Base-by-base conservation (phyloP, 768 basidiomycete species). In the Suillus brevipes region DNA sequence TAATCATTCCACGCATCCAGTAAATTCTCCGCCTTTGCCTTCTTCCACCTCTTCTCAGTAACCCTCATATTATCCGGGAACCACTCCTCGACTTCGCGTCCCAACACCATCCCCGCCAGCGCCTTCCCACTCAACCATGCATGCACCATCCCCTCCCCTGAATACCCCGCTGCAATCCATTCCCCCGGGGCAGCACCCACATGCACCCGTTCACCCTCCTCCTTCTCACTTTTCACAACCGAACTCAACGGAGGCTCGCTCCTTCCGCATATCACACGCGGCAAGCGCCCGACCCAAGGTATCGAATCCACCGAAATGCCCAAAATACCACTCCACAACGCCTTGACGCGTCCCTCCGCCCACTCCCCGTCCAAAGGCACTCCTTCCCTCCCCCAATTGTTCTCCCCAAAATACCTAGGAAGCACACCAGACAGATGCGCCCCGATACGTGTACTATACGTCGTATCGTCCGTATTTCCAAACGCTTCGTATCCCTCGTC, bases 261-360 rank as follows among this genome's bases (percentile, higher is more conserved):
- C n/a, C 87, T 79, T 8, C 82, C 81, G 4, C 88, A 77, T 18
- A 88, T 71, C 36, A 71, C 74, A 23, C 70, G 69, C 0, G 89
- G 84, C 60, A 91, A 72, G 25, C 87, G 80, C 37, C 90, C 90
- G n/a, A 91, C 87, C 90, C 90, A 91, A 1, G 90, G 90, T 72
- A 78, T 72, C 38, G 78, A 66, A 71, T 91, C 90, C 9, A 80
- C 81, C 0, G 90, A 91, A 6, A 88, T 68, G 2, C 85, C 89
- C 18, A 92, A 68, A 28, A 91, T 81, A 2, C 90, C 90, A 45
- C 84, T 84, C 89, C 90, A 91, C 3, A 75, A 66, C 13, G 83
- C 80, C 73, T 84, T 87, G 42, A 87, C 78, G 18, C 83, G 78
- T 3, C 83, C 85, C 40, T 73, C 65, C n/a, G 67, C 72, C 81